Percentiles rank a stretch among this genome's conserved stretches.
Conservation (phyloP, 2,329 filamentous ascomycete species). For the Fusarium napiforme region DNA sequence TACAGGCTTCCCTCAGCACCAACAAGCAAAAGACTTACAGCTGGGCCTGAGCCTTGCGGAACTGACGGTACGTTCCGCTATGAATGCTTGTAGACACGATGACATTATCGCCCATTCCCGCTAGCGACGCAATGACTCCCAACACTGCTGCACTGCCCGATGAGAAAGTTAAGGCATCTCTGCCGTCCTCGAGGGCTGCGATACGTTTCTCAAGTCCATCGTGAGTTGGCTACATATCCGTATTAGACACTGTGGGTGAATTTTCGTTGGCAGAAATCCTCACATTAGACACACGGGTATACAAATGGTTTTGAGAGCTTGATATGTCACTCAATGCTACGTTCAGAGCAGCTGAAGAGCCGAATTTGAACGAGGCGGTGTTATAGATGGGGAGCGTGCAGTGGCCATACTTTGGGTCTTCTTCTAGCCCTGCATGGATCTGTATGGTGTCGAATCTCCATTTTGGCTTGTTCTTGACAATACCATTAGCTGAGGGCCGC, state of each 20-base stretch:
- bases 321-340: background rate
- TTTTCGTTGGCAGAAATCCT: accelerated
- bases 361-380: background rate
- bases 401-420: background rate
- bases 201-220: background rate
- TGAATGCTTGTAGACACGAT: background rate
- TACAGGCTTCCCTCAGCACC: background rate
- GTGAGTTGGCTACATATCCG: background rate
- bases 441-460: background rate
- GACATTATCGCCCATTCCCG: background rate
- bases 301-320: background rate
- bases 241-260: background rate
- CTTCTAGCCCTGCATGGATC: background rate
- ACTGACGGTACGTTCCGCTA: background rate
- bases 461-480: background rate
- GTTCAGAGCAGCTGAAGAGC: background rate
- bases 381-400: background rate
- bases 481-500: accelerated
- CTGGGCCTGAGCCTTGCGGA: background rate
- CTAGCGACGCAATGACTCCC: background rate
- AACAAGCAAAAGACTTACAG: background rate
- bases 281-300: background rate
- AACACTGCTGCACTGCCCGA: background rate
- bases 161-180: background rate
- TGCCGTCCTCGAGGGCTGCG: background rate